phyloP scores from a whole-genome alignment of 139 green algal genomes.

The Chlamydomonas schloesseri region DNA sequence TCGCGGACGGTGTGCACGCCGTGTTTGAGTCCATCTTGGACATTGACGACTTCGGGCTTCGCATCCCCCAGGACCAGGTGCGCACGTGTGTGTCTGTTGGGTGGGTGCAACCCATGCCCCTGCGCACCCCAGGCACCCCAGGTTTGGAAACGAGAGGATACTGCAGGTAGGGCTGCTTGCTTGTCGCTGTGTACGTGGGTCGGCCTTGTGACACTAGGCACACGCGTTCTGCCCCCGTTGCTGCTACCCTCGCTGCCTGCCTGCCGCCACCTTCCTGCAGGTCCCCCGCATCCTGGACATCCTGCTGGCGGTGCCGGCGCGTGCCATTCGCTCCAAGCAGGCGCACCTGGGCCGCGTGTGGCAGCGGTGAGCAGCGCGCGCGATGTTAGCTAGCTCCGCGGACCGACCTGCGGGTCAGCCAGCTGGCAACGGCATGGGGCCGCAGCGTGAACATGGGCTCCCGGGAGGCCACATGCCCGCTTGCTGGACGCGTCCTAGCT shows the following conservation, averaged over 20 bases:
- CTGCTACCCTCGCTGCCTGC: neutral
- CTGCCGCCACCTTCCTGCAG: neutral
- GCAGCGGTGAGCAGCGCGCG: conserved; percentile 15
- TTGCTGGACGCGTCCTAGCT: too few relatives aligned
- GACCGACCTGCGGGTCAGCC: neutral
- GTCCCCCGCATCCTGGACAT: conserved; percentile 10
- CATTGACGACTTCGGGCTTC: conserved; percentile 11
- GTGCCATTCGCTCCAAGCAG: conserved; percentile 24
- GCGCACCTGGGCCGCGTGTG: conserved; percentile 33
- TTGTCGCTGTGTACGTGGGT: too few relatives aligned
- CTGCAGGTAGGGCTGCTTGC: too few relatives aligned
- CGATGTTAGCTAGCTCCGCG: fast-evolving
- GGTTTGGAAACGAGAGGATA: too few relatives aligned
- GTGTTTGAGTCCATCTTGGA: conserved; percentile 45
- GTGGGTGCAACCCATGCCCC: too few relatives aligned
- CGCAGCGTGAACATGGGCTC: neutral
- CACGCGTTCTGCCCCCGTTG: too few relatives aligned
- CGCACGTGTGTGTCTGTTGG: too few relatives aligned
- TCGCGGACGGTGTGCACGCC: conserved; percentile 59
- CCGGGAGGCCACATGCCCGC: too few relatives aligned
- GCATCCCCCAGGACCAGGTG: conserved; percentile 6
- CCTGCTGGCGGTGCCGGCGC: neutral
- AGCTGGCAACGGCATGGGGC: neutral
- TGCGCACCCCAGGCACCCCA: too few relatives aligned
- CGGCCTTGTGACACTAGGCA: too few relatives aligned